Base-by-base conservation (phyloP, 2,329 filamentous ascomycete species). In the Myotisia sp. region DNA sequence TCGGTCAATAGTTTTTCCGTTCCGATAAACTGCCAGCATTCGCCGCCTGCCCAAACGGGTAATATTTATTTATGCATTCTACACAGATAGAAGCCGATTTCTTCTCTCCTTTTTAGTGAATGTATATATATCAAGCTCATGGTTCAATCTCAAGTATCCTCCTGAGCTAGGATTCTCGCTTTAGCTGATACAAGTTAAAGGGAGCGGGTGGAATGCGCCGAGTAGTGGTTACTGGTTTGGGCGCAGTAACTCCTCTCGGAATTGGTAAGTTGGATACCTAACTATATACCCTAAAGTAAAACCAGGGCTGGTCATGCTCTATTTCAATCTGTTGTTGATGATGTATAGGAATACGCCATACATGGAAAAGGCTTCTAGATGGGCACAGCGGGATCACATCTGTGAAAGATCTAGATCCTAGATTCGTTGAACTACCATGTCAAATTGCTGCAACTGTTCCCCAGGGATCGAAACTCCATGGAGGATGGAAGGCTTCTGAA, bases 371-470 rank as follows among this genome's bases (percentile, higher is more conserved):
- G 34, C 72, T 98, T 26, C 56, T 95, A 19, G 74, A 80, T 26
- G 76, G 83, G 28, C 68, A 86, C 24, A 85, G 78, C 41, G 90
- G 86, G 43, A 74, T 98, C 47, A 68, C 76, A 38, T 87, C 80
- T 46, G 70, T 90, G 34, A 70, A 68, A 37, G 55, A 71, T 38
- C 66, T 72, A 34, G 71, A 75, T 59, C 42, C 65, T 42, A 55
- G 63, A 44, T 93, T 86, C 68, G 65, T 65, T 6, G 71, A 75
- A 27, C 64, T 94, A 26, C 84, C 87, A 8, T 90, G 83, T 54
- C 83, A 77, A 35, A 75, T 95, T 33, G 87, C 86, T 27, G 90
- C 80, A 1, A 53, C 90, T 12, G 80, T 98, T 1, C 85, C 87
- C 1, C 55, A 58, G 14, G 72, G 71, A 4, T 52, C 50, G 37